A percentile compares a stretch with the other conserved stretches of the same genome.
Conservation (phyloP, 148 eudicot genomes). For the Camellia granthamiana region DNA sequence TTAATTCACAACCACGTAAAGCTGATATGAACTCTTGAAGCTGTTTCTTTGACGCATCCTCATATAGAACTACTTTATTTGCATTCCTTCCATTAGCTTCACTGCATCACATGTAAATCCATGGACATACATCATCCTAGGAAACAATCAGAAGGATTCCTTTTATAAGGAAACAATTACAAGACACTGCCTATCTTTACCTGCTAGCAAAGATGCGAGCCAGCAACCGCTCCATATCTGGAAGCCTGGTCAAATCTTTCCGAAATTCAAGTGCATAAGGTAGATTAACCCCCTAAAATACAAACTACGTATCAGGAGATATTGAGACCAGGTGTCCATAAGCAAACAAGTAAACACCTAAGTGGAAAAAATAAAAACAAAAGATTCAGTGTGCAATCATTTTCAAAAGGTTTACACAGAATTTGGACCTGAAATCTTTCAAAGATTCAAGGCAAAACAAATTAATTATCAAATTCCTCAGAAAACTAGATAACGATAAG, state of each 20-base stretch:
- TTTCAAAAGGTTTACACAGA: too few species aligned
- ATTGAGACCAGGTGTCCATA: background rate
- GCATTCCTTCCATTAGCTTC: slow-evolving; percentile 93
- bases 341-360: background rate
- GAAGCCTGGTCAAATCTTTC: slow-evolving; percentile 69
- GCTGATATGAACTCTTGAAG: slow-evolving; percentile 92
- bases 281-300: slow-evolving; percentile 53
- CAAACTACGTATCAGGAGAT: slow-evolving; percentile 26
- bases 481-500: too few species aligned
- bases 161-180: background rate
- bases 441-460: too few species aligned
- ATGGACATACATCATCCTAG: background rate
- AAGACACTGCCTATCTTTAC: slow-evolving; percentile 31
- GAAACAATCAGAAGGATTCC: background rate
- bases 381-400: background rate
- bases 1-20: slow-evolving; percentile 83
- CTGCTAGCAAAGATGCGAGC: slow-evolving; percentile 83
- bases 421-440: too few species aligned
- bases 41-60: slow-evolving; percentile 87
- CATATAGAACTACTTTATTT: slow-evolving; percentile 78
- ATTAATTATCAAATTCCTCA: too few species aligned
- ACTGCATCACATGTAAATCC: slow-evolving; percentile 42
- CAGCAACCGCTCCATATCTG: slow-evolving; percentile 94
- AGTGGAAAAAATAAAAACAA: background rate
- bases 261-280: slow-evolving; percentile 70